Base-by-base conservation (phyloP, 2,329 filamentous ascomycete species). In the Oidium heveae region DNA sequence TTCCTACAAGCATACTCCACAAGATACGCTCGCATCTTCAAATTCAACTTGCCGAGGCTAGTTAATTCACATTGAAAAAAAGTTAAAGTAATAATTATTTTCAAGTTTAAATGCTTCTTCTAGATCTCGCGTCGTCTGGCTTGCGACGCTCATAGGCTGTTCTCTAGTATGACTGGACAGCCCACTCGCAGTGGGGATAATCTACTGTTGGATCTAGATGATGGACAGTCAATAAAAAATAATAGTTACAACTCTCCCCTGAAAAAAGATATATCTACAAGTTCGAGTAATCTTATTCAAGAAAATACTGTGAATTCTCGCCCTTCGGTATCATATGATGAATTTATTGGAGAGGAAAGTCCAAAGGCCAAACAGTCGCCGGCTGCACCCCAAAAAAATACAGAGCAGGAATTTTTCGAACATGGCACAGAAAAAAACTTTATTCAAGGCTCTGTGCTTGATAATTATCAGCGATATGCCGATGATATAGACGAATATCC, bases 391-490 rank as follows among this genome's bases (percentile, higher is more conserved):
- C 63, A 61, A 43, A 60, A 61, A 56, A 55, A 61, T 12, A 55
- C 62, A 37, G 56, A 43, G 53, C 56, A 56, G 50, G 61, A 59
- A 10, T 62, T 63, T 56, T 65, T 64, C 58, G 47, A 57, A 22
- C 57, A 56, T 12, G 39, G 37, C 20, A 41, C 55, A 12, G 56
- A 57, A 33, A 58, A 62, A 47, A 62, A 57, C 37, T 65, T 63
- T 49, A 80, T 76, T 66, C 89, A 96, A 66, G 84, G 82, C 0
- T 89, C 86, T 0, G 88, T 80, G 16, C 68, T 95, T 58, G 74
- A 82, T 65, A 91, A 95, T 69, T 96, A 94, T 69, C 82, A 88
- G 65, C 77, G 86, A 58, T 96, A 98, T 65, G 89, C 87, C 50
- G 79, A 83, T 66, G 87, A 94, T 67, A 74, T 84, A 57, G 87